A percentile compares a stretch with the other conserved stretches of the same genome.
phyloP scores from a whole-genome alignment of 495 filamentous ascomycete genomes.

The Penicillium manginii region DNA sequence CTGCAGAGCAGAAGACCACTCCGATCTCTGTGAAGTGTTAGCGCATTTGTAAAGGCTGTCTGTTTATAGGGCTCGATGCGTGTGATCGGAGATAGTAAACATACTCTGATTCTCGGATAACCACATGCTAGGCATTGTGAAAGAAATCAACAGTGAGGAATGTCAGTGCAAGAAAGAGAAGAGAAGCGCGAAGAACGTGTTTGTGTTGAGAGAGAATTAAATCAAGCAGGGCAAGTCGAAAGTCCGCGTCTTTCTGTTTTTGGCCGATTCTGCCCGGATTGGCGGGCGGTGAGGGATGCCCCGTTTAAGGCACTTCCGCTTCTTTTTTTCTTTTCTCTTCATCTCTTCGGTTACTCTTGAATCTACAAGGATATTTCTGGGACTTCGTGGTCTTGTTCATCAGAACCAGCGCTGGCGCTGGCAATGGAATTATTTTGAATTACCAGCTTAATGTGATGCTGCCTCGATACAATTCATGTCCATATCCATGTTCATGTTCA shows the following conservation, averaged over 20 bases:
- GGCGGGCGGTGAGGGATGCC: background rate
- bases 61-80: background rate
- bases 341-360: background rate
- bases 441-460: conserved; percentile 17
- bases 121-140: conserved; percentile 80
- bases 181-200: background rate
- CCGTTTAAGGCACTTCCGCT: background rate
- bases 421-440: background rate
- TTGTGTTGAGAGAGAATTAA: no score
- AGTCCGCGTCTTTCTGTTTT: background rate
- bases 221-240: no score
- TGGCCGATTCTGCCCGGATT: background rate
- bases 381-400: background rate
- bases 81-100: conserved; percentile 27
- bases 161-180: background rate
- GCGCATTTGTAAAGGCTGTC: background rate
- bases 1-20: conserved; percentile 92
- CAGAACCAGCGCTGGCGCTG: background rate
- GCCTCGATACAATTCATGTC: background rate
- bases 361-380: no score
- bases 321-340: background rate
- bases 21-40: conserved; percentile 72
- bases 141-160: no score
- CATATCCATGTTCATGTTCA: background rate
- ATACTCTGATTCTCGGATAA: conserved; percentile 93